Evolutionary conservation across 805 yeast species (phyloP).

Genomic region (Wickerhamiella occidentalis): DNA sequence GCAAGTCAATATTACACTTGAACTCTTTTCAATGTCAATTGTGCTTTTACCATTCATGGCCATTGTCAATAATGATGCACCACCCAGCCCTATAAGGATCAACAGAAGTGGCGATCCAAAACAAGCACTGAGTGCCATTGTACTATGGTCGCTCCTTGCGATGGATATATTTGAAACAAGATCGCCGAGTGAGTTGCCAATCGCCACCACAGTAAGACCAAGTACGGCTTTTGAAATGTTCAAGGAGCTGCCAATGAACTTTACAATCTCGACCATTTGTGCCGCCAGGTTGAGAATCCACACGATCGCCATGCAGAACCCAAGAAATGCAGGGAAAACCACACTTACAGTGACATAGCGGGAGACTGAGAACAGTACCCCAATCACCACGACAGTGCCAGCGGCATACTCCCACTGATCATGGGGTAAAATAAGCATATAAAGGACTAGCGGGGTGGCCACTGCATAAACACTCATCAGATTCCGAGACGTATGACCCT

Average conservation of each 20-base stretch:
- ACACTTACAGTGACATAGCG: not conserved
- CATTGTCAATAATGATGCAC: conserved; percentile 48
- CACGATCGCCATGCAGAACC: conserved; percentile 53
- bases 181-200: conserved; percentile 90
- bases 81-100: conserved; percentile 66
- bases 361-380: not conserved
- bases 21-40: conserved; percentile 31
- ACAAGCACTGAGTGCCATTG: conserved; percentile 91
- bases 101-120: conserved; percentile 85
- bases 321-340: conserved; percentile 28
- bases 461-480: conserved; percentile 9
- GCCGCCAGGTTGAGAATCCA: conserved; percentile 62
- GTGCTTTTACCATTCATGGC: conserved; percentile 19
- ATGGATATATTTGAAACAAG: conserved; percentile 70
- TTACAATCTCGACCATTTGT: conserved; percentile 53
- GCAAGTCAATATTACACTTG: conserved; percentile 32
- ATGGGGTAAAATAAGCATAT: not conserved
- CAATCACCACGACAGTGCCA: not conserved
- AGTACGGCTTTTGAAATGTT: conserved; percentile 63
- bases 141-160: conserved; percentile 67
- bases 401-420: not conserved
- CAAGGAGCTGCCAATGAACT: conserved; percentile 46
- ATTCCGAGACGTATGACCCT: not conserved
- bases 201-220: conserved; percentile 79
- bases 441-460: conserved; percentile 5